Conservation (phyloP, 495 filamentous ascomycete genomes). For the Bombardia bombarda region DNA sequence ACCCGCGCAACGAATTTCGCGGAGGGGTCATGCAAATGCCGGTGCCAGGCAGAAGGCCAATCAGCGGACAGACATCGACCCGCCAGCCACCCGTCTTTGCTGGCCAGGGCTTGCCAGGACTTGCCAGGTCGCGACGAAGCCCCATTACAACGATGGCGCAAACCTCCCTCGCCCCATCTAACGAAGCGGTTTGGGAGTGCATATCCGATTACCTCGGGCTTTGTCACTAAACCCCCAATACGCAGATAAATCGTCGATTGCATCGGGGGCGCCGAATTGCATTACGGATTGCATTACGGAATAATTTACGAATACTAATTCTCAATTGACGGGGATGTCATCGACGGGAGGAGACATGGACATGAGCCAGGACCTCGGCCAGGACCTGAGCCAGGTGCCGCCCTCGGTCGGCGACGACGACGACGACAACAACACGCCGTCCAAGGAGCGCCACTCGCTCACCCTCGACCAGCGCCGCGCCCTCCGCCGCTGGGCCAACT, state of each 20-base stretch:
- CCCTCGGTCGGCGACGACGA: constrained; percentile 9
- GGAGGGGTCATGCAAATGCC: neutral
- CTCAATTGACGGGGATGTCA: too few species aligned
- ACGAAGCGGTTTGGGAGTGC: neutral
- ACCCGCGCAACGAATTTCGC: neutral
- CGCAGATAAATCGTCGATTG: neutral
- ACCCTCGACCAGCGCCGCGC: constrained; percentile 46
- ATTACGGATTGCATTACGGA: too few species aligned
- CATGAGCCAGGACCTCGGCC: too few species aligned
- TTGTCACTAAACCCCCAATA: neutral
- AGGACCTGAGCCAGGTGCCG: too few species aligned
- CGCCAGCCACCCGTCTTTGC: neutral
- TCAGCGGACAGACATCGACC: neutral
- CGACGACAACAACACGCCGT: constrained; percentile 11
- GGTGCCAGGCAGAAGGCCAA: neutral
- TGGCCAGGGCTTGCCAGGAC: neutral
- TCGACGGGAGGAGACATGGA: too few species aligned
- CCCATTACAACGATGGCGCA: neutral
- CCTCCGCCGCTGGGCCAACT: constrained; percentile 43
- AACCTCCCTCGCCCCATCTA: neutral
- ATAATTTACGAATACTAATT: too few species aligned
- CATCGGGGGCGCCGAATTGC: neutral
- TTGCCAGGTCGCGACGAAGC: neutral
- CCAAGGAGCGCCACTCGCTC: constrained; percentile 41
- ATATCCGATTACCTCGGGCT: neutral